Conservation (phyloP, 2,329 filamentous ascomycete species). For the Colletotrichum orbiculare region DNA sequence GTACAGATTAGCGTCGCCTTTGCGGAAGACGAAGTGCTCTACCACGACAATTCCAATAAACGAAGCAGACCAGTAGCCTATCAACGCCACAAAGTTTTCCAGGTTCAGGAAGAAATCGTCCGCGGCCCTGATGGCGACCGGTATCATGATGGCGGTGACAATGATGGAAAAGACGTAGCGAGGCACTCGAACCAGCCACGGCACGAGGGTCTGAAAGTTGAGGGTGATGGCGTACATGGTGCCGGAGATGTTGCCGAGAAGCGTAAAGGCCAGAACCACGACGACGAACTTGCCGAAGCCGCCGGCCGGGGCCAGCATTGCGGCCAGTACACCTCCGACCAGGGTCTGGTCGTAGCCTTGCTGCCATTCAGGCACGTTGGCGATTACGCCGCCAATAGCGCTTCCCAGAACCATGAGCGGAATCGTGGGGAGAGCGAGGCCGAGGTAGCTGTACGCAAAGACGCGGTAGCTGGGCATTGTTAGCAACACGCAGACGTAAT, state of each 20-base stretch:
- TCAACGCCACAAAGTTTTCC: slow-evolving; percentile 66
- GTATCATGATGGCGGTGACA: slow-evolving; percentile 69
- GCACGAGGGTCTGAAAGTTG: slow-evolving; percentile 72
- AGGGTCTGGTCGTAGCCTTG: slow-evolving; percentile 63
- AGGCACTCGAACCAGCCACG: slow-evolving; percentile 65
- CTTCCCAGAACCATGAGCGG: slow-evolving; percentile 72
- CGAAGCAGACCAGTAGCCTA: slow-evolving; percentile 69
- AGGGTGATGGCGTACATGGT: slow-evolving; percentile 72
- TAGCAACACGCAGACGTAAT: background rate
- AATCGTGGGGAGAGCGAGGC: slow-evolving; percentile 65
- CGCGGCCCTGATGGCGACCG: slow-evolving; percentile 66
- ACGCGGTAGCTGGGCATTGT: slow-evolving; percentile 49
- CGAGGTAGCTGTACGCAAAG: slow-evolving; percentile 67
- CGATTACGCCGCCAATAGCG: slow-evolving; percentile 70
- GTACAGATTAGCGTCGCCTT: slow-evolving; percentile 55
- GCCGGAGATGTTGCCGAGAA: slow-evolving; percentile 69
- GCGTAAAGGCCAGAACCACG: slow-evolving; percentile 66
- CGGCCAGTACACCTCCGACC: slow-evolving; percentile 68
- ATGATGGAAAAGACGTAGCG: slow-evolving; percentile 68
- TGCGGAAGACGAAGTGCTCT: slow-evolving; percentile 62
- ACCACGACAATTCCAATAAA: slow-evolving; percentile 61
- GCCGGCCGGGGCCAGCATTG: slow-evolving; percentile 67
- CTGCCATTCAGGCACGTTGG: slow-evolving; percentile 64
- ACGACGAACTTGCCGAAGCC: slow-evolving; percentile 72
- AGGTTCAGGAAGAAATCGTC: slow-evolving; percentile 67